Base-by-base conservation (phyloP, 1,284 basidiomycete genomes). In the Cryptococcus sp. region DNA sequence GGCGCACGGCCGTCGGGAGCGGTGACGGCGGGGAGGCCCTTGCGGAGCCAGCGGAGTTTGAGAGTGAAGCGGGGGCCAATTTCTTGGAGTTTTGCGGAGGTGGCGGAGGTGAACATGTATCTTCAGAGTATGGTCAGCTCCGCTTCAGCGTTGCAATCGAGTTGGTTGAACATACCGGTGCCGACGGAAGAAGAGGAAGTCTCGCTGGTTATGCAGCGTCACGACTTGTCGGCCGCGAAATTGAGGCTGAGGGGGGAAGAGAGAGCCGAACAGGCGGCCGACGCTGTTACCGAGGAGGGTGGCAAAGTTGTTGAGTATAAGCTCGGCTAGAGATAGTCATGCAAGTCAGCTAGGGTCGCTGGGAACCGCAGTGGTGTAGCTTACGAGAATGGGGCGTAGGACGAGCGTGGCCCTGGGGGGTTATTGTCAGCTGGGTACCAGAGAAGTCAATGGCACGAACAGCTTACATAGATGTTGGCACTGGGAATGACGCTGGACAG, bases 11-110 rank as follows among this genome's bases (percentile, higher is more conserved):
- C 77, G 54, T 76, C 77, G 16, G 67, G 69, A 1, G 76, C 74
- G 12, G 71, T 69, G 20, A 92, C 88, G 5, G 87, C 85, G 0
- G 94, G 94, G 35, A 95, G 79, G 12, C 92, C 91, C 67, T 90
- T 91, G 71, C 89, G 87, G 60, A 99, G 77, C 80, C 87, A 95
- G 36, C 88, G 81, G 56, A 99, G 79, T 79, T 98, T 98, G 18
- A 98, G 81, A 0, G 96, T 98, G 73, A 99, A 98, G 28, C 95
- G 84, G 4, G 96, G 96, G 0, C 96, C 96, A 60, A 98, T 99
- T 77, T 99, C 96, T 76, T 99, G 96, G 50, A 99, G 79, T 16
- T 88, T 86, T 11, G 97, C 93, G 71, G 91, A 94, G 64, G 93
- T 91, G 5, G 87, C 81, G 0, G 89, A 90, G 47, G 91, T 85